Evolutionary conservation across 78 protist species (phyloP).

Genomic region (Dictyostelium discoideum): dicty_2.7 NC_007089.4:2041501-2042000

Average conservation of each 20-base stretch:
- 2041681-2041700: not conserved
- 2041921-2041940: not conserved
- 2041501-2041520: not conserved
- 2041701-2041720: not conserved
- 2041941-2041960: not conserved
- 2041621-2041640: not conserved
- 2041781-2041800: not conserved
- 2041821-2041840: not conserved
- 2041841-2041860: not conserved
- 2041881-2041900: not conserved
- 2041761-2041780: not conserved
- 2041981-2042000: not conserved
- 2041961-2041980: not conserved
- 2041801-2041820: not conserved
- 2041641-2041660: not conserved
- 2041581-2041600: not conserved
- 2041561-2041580: not conserved
- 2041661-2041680: constrained; percentile 3
- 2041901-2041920: too few relatives aligned
- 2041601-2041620: not conserved
- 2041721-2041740: not conserved
- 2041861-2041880: not conserved
- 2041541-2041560: not conserved
- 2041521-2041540: not conserved
- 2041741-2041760: not conserved